Evolutionary conservation across 1,284 basidiomycete species (phyloP), one percentile per base, ranked within the genome.

Genomic region (Tylopilus sp.): DNA sequence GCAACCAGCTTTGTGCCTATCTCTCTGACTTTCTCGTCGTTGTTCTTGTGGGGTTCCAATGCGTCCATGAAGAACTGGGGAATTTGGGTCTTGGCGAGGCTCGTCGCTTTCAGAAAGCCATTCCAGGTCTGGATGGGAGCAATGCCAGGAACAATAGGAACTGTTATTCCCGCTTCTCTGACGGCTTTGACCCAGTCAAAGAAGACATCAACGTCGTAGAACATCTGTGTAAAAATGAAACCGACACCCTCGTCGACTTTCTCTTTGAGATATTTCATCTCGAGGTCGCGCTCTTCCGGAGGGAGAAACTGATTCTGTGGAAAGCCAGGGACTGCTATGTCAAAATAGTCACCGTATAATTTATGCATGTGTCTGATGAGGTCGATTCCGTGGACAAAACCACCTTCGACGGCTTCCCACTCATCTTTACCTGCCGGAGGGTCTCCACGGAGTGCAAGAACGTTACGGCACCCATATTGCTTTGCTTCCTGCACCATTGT

Each of bases 81-180:
- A 26, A 99, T 92, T 23, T 81, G 64, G 19, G 85, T 96, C 59
- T 87, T 84, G 46, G 96, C 92, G 36, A 98, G 78, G 59, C 79
- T 86, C 7, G 95, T 95, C 55, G 95, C 92, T 47, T 92, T 90
- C 69, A 88, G 79, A 73, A 98, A 98, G 23, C 94, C 95, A 59
- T 95, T 94, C 87, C 93, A 98, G 31, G 92, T 97, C 71, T 99
- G 96, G 56, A 99, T 95, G 6, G 96, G 96, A 72, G 94, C 95
- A 62, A 99, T 90, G 34, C 92, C 92, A 19, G 97, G 97, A 6
- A 99, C 85, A 65, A 99, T 94, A 15, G 97, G 96, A 21, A 96
- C 78, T 1, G 84, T 92, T 69, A 99, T 97, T 8, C 96, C 92
- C 7, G 86, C 88, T 10, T 75, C 85, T 49, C 92, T 81, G 28